Base-by-base conservation (phyloP, 305 asterid species). In the Withania somnifera region DNA sequence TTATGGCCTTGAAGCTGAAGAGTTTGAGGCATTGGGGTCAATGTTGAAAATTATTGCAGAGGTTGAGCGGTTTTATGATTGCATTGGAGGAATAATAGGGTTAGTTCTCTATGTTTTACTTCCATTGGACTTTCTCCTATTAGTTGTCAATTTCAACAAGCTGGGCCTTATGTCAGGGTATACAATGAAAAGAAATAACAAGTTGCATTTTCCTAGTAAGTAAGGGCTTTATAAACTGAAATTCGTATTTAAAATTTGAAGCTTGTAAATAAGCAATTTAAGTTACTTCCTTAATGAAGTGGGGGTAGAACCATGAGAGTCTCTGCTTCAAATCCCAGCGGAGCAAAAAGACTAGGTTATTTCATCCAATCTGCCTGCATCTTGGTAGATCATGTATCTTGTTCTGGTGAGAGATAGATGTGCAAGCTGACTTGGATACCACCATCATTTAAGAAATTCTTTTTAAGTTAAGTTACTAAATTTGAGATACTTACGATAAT, bases 61-160 rank as follows among this genome's bases (percentile, higher is more conserved):
- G 64, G 90, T 93, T 36, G 99, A 96, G 87, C 89, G 86, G 83
- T 94, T 96, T 86, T 96, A 94, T 86, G 96, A 96, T 78, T 94
- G 97, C 87, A 93, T 96, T 84, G 98, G 99, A 81, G 99, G 99
- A 82, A 92, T 93, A 76, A 90, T 96, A 54, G 99, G 99, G 98
- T 96, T 81, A 89, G 97, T 73, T 15, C 84, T 79, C 81, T 75
- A n/a, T 85, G 61, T 67, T 77, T 38, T 67, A 1, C 79, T 73
- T 11, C 17, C 26, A 14, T 36, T 67, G 30, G 76, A 67, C 30
- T 36, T 38, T 68, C 77, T 68, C 1, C 32, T 68, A 24, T 68
- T 68, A 68, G 3, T 68, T 38, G 9, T 38, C 38, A 19, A 38
- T 38, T 67, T 38, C 77, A 11, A 68, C 53, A 10, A 67, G 32